phyloP scores from a whole-genome alignment of 2,329 filamentous ascomycete genomes.

The Penicillium sp. region DNA sequence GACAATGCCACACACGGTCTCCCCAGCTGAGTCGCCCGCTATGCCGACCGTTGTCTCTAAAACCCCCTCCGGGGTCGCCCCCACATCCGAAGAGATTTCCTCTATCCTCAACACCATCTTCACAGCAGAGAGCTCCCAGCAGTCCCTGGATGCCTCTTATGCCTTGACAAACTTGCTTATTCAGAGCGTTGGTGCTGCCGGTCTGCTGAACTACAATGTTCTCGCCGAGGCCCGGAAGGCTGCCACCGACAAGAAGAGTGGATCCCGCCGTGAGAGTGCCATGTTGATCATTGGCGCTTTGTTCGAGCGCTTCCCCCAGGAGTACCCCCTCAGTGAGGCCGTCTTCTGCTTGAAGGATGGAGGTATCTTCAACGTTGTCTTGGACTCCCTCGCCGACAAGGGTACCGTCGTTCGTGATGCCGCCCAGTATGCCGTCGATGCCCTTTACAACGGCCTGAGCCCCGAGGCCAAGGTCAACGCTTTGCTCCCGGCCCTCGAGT shows the following conservation, averaged over 20 bases:
- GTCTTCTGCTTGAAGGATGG: slow-evolving; percentile 80
- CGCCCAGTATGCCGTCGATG: slow-evolving; percentile 90
- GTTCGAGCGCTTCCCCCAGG: slow-evolving; percentile 82
- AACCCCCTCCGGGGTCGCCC: slow-evolving; percentile 49
- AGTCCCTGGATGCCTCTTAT: slow-evolving; percentile 68
- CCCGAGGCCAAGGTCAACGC: slow-evolving; percentile 81
- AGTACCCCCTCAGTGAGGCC: slow-evolving; percentile 76
- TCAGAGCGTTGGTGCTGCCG: slow-evolving; percentile 64
- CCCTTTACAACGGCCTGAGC: slow-evolving; percentile 75
- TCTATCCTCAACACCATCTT: slow-evolving; percentile 68
- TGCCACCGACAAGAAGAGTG: slow-evolving; percentile 90
- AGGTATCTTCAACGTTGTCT: slow-evolving; percentile 67
- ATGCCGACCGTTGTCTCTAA: slow-evolving; percentile 52
- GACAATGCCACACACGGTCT: slow-evolving; percentile 50
- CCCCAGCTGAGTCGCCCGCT: slow-evolving; percentile 40
- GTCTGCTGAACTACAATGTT: slow-evolving; percentile 62
- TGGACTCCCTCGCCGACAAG: slow-evolving; percentile 90
- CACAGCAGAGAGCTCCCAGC: slow-evolving; percentile 65
- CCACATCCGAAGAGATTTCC: slow-evolving; percentile 65
- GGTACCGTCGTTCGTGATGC: slow-evolving; percentile 83
- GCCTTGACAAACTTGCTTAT: slow-evolving; percentile 63
- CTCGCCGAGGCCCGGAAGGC: slow-evolving; percentile 70
- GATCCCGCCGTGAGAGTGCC: slow-evolving; percentile 78
- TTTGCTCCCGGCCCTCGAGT: slow-evolving; percentile 71
- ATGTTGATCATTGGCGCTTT: slow-evolving; percentile 94